Percentiles rank a stretch among this genome's conserved stretches.
Conservation (phyloP, 2,329 filamentous ascomycete genomes). For the Cadophora luteo-olivacea region DNA sequence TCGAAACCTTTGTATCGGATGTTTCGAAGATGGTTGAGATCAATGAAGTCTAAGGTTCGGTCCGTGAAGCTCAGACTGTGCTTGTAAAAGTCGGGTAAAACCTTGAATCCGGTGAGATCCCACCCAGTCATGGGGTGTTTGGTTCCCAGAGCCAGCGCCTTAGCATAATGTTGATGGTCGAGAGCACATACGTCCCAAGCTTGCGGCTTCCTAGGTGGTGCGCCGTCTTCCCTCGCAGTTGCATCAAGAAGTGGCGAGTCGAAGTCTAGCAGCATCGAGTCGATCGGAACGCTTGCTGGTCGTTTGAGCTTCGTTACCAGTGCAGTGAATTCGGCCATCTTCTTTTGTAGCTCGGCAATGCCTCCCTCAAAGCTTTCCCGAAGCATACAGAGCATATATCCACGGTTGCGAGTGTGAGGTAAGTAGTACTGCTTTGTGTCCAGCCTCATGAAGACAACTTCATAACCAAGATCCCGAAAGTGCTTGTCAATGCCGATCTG, state of each 20-base stretch:
- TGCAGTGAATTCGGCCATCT: background rate
- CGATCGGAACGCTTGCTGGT: constrained; percentile 65
- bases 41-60: constrained; percentile 70
- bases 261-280: constrained; percentile 63
- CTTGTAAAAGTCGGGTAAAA: constrained; percentile 62
- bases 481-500: constrained; percentile 29
- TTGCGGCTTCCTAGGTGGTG: constrained; percentile 35
- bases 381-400: constrained; percentile 57
- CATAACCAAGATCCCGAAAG: constrained; percentile 57
- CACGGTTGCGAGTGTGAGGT: constrained; percentile 70
- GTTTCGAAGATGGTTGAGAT: constrained; percentile 63
- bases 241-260: constrained; percentile 57
- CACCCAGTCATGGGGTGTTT: constrained; percentile 65
- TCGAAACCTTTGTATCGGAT: constrained; percentile 57
- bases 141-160: constrained; percentile 56
- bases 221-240: constrained; percentile 34
- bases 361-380: background rate
- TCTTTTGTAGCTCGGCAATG: background rate
- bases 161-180: constrained; percentile 64
- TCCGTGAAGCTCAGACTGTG: constrained; percentile 56
- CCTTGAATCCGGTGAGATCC: constrained; percentile 58
- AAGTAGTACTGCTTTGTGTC: constrained; percentile 77
- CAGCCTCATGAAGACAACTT: constrained; percentile 54
- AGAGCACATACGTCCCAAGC: constrained; percentile 63
- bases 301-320: constrained; percentile 47